Evolutionary conservation across 805 yeast species (phyloP), one percentile per base, ranked within the genome.

Genomic region (Candida sanyiensis): DNA sequence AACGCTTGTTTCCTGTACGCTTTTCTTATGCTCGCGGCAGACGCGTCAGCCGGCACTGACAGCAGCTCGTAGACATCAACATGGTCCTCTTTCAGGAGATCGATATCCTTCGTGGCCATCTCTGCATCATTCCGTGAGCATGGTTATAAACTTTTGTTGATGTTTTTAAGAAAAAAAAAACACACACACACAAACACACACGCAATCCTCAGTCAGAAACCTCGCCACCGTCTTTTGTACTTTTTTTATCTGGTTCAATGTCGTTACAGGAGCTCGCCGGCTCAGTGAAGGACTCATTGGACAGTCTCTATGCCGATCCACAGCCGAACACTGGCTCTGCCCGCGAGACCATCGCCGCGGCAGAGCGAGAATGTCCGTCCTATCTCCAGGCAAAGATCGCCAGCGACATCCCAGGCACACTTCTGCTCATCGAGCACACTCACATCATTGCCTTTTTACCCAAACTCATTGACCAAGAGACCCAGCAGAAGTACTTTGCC

Each of bases 1-100:
- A 83, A 67, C 13, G 94, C 94, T 33, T 83, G 74, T 54, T 79
- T 72, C 67, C 93, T 75, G 63, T 83, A 83, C 13, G 90, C 89
- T 56, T 80, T 82, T 61, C 81, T 80, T 57, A 83, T 73, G 54
- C 76, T 81, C 21, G 69, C 57, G 35, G 79, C 88, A 16, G 72
- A 57, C 16, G 90, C 85, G 41, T 37, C 40, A 25, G 77, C 73
- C 11, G 81, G 61, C 16, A 83, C 83, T 33, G 85, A 87, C 48
- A 84, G 69, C 13, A 72, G 61, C 50, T 78, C 85, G 61, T 84
- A 84, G 46, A 75, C 34, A 28, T 55, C 44, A 4, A 48, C 38
- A 7, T 43, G 34, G 23, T 39, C 32, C 7, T 22, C 25, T 28
- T 46, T 51, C 24, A 55, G 43, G 7, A 28, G 29, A 3, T 47